These are phyloP conservation scores for Pseudocercospora vitis DNA, from an alignment of 2,329 filamentous ascomycete species.

Conservation along the genomic window DNA sequence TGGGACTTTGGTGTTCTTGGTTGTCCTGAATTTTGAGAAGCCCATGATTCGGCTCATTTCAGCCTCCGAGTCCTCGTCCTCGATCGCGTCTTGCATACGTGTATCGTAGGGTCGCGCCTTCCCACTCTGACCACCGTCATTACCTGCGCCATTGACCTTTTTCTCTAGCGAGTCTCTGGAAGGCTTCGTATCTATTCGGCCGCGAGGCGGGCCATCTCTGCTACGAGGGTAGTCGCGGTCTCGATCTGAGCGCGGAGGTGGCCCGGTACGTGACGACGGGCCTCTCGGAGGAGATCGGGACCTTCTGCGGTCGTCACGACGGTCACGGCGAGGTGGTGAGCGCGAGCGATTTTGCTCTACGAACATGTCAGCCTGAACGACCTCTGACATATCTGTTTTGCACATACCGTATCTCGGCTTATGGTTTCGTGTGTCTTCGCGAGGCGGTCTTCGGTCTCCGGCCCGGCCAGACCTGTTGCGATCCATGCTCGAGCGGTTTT, in stretches of 20 bases:
- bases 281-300: constrained; percentile 31
- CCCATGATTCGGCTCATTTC: constrained; percentile 87
- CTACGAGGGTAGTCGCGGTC: constrained; percentile 26
- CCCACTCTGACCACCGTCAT: constrained; percentile 7
- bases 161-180: constrained; percentile 15
- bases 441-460: constrained; percentile 28
- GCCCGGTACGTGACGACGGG: constrained; percentile 22
- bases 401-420: constrained; percentile 32
- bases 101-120: constrained; percentile 20
- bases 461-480: constrained; percentile 25
- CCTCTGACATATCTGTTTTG: background rate
- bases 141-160: constrained; percentile 1
- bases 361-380: constrained; percentile 18
- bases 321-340: constrained; percentile 34
- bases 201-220: constrained; percentile 14
- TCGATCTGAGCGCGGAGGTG: constrained; percentile 24
- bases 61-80: constrained; percentile 61
- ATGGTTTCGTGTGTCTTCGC: constrained; percentile 31
- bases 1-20: constrained; percentile 82
- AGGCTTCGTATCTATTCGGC: constrained; percentile 16
- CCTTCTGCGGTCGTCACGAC: constrained; percentile 33
- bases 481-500: constrained; percentile 33
- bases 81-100: constrained; percentile 29
- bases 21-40: constrained; percentile 80
- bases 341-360: constrained; percentile 35